Evolutionary conservation across 2,329 filamentous ascomycete genomes (phyloP).

Genomic region (Colletotrichum orchidophilum): DNA sequence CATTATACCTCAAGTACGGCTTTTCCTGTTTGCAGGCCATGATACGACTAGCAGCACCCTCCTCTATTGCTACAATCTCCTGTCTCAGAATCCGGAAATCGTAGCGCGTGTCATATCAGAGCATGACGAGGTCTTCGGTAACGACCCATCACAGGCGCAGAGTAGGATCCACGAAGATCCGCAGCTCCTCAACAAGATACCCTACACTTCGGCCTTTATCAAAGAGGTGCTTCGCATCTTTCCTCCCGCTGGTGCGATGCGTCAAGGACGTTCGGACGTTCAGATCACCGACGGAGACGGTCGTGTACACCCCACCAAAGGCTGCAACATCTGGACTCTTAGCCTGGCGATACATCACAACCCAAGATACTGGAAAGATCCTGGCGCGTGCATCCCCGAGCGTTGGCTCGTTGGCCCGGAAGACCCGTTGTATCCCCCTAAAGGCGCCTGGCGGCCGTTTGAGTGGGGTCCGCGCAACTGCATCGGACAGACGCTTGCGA

Average conservation of each 20-base stretch:
- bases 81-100: conserved; percentile 37
- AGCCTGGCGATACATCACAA: conserved; percentile 49
- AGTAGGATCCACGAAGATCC: conserved; percentile 52
- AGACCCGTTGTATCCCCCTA: conserved; percentile 27
- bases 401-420: conserved; percentile 48
- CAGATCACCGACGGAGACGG: conserved; percentile 53
- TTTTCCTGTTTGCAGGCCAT: conserved; percentile 45
- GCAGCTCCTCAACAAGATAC: conserved; percentile 57
- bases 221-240: conserved; percentile 65
- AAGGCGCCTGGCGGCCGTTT: conserved; percentile 61
- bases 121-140: conserved; percentile 54
- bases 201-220: conserved; percentile 62
- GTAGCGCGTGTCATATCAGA: conserved; percentile 40
- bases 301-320: conserved; percentile 53
- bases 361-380: conserved; percentile 51
- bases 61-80: conserved; percentile 38
- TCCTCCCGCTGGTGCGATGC: conserved; percentile 57
- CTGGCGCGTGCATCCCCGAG: conserved; percentile 56
- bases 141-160: conserved; percentile 47
- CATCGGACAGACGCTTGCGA: conserved; percentile 50
- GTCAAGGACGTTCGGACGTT: conserved; percentile 46
- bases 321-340: conserved; percentile 53
- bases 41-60: conserved; percentile 44
- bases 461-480: conserved; percentile 61
- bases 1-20: conserved; percentile 40